Base-by-base conservation (phyloP, 2,329 filamentous ascomycete genomes). In the Claviceps humidiphila region DNA sequence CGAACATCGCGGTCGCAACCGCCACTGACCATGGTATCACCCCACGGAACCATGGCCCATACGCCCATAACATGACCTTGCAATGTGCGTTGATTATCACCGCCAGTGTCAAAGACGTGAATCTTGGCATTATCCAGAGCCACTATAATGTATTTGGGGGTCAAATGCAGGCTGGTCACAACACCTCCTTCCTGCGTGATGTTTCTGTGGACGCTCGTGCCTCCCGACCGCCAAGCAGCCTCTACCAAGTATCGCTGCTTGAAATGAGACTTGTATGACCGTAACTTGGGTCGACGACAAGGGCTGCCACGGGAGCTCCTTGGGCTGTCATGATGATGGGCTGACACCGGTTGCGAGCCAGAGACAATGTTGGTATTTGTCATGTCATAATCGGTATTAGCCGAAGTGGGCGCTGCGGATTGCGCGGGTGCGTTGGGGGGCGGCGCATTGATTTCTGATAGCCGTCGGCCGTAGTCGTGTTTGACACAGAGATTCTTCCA, bases 41-140 rank as follows among this genome's bases (percentile, higher is more conserved):
- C 91, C 87, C 90, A 96, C 6, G 93, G 93, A 24, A 98, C 89
- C 91, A 98, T 97, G 48, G 93, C 93, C 93, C 93, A 98, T 20
- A 98, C 93, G 42, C 93, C 93, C 93, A 98, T 98, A 45, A 97
- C 87, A 71, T 98, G 93, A 11, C 93, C 93, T 63, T 93, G 85
- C 30, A 98, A 72, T 2, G 89, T 95, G 65, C 89, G 88, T 60
- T 95, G 83, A 57, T 89, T 82, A 59, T 89, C 84, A 38, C 93
- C 93, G 58, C 93, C 82, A 0, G 89, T 90, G 66, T 97, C 88
- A 64, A 97, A 98, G 26, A 98, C 90, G 68, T 98, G 93, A 46
- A 98, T 98, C 73, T 94, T 95, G 40, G 93, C 91, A 68, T 97
- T 98, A 72, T 98, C 93, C 56, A 98, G 78, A 49, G 93, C 93